A percentile compares a stretch with the other conserved stretches of the same genome.
These are phyloP conservation scores for Talaromyces verruculosus DNA, from an alignment of 2,329 filamentous ascomycete species.

Conservation along the genomic window DNA sequence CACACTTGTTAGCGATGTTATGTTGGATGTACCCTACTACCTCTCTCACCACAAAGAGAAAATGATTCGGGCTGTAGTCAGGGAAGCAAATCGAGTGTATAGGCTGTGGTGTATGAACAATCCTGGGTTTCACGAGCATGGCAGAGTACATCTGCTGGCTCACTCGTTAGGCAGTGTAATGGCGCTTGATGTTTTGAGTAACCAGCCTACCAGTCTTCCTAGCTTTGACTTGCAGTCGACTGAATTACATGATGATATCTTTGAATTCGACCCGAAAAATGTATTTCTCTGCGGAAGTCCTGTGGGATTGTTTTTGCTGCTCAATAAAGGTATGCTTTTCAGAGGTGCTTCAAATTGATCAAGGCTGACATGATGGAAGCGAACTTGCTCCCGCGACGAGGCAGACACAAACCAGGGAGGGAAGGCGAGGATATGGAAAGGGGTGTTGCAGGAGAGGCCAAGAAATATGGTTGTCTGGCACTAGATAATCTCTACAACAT, in stretches of 20 bases:
- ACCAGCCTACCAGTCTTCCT: conserved; percentile 74
- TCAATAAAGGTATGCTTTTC: conserved; percentile 61
- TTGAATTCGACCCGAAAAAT: conserved; percentile 90
- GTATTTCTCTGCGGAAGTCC: conserved; percentile 89
- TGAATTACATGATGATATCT: conserved; percentile 56
- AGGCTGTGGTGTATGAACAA: conserved; percentile 94
- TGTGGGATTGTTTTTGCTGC: conserved; percentile 84
- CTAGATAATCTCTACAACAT: conserved; percentile 98
- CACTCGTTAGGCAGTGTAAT: conserved; percentile 95
- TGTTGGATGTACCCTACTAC: conserved; percentile 98
- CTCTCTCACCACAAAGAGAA: conserved; percentile 93
- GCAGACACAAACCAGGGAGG: conserved; percentile 71
- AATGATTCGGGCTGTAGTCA: conserved; percentile 86
- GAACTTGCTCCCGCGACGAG: conserved; percentile 71
- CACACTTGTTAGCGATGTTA: conserved; percentile 91
- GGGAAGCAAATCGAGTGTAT: conserved; percentile 94
- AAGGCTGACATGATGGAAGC: conserved; percentile 39
- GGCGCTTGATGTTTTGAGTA: conserved; percentile 85
- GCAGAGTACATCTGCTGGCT: conserved; percentile 86
- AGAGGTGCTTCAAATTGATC: background rate
- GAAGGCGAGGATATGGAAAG: conserved; percentile 61
- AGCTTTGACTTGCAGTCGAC: conserved; percentile 41
- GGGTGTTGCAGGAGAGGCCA: conserved; percentile 72
- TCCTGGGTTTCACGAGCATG: conserved; percentile 74
- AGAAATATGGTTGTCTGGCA: conserved; percentile 83